Conservation (phyloP, 2,329 filamentous ascomycete species). For the Aspergillus caelatus region DNA sequence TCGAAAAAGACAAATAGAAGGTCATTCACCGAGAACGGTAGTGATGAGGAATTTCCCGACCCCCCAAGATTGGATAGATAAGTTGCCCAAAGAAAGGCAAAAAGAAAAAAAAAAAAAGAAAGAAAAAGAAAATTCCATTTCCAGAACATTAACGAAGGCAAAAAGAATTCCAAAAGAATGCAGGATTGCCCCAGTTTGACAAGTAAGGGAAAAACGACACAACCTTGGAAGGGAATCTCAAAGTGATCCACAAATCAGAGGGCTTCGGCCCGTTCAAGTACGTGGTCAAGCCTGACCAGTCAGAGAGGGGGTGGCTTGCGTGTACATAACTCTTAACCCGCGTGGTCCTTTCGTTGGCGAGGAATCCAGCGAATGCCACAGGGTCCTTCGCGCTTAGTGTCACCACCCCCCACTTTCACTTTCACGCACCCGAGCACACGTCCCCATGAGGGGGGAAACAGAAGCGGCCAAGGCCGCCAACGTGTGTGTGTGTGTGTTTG, state of each 20-base stretch:
- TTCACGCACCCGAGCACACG: background rate
- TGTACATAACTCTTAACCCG: constrained; percentile 5
- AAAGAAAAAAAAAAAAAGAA: background rate
- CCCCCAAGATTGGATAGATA: background rate
- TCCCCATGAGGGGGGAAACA: background rate
- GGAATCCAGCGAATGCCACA: background rate
- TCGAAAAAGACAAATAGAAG: background rate
- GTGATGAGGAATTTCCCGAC: background rate
- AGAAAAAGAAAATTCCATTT: background rate
- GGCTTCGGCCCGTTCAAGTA: constrained; percentile 6
- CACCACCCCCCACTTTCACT: background rate
- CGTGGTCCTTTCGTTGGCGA: constrained; percentile 2
- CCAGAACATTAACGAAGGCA: constrained; percentile 2
- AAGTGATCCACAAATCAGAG: constrained; percentile 4
- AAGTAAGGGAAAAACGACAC: background rate
- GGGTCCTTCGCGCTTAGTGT: background rate
- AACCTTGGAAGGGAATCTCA: background rate
- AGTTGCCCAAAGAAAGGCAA: background rate
- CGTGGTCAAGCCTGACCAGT: background rate
- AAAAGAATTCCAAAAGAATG: constrained; percentile 7
- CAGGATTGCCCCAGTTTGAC: constrained; percentile 4
- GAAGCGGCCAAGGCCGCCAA: background rate
- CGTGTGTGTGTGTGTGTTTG: background rate
- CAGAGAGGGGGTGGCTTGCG: constrained; percentile 2
- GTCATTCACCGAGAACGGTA: background rate